These are phyloP conservation scores for Ogataea philodendri DNA, from an alignment of 805 yeast genomes.

Conservation along the genomic window DNA sequence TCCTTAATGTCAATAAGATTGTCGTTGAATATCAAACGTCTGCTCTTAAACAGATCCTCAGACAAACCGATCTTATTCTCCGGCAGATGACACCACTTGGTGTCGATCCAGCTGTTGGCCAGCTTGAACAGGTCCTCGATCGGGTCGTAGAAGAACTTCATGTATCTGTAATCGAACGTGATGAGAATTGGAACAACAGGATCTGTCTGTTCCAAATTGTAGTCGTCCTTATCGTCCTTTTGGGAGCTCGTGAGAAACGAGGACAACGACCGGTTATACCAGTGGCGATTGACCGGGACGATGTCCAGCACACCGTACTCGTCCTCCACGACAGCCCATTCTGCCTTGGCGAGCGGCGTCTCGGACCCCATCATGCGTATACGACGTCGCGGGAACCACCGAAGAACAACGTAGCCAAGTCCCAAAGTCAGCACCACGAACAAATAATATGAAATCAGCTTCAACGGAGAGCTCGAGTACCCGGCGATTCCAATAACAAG, in stretches of 20 bases:
- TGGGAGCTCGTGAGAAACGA: conserved; percentile 48
- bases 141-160: conserved; percentile 81
- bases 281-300: conserved; percentile 50
- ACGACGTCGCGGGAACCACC: conserved; percentile 85
- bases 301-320: conserved; percentile 84
- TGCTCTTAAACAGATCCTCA: conserved; percentile 62
- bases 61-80: conserved; percentile 66
- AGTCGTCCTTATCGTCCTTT: conserved; percentile 21
- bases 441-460: conserved; percentile 47
- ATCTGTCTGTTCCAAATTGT: conserved; percentile 41
- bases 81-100: conserved; percentile 64
- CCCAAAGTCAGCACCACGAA: conserved; percentile 67
- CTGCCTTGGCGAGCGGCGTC: conserved; percentile 74
- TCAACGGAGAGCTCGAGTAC: conserved; percentile 53
- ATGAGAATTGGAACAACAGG: conserved; percentile 70
- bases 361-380: conserved; percentile 63
- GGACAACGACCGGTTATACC: conserved; percentile 72
- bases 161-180: conserved; percentile 76
- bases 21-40: conserved; percentile 71
- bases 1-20: conserved; percentile 76
- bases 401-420: conserved; percentile 61
- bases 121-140: conserved; percentile 81
- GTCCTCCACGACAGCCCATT: conserved; percentile 92
- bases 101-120: conserved; percentile 84
- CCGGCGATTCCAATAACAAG: conserved; percentile 94